Percentiles rank a stretch among this genome's conserved stretches.
phyloP scores from a whole-genome alignment of 2,329 filamentous ascomycete genomes.

The Fusarium decemcellulare region DNA sequence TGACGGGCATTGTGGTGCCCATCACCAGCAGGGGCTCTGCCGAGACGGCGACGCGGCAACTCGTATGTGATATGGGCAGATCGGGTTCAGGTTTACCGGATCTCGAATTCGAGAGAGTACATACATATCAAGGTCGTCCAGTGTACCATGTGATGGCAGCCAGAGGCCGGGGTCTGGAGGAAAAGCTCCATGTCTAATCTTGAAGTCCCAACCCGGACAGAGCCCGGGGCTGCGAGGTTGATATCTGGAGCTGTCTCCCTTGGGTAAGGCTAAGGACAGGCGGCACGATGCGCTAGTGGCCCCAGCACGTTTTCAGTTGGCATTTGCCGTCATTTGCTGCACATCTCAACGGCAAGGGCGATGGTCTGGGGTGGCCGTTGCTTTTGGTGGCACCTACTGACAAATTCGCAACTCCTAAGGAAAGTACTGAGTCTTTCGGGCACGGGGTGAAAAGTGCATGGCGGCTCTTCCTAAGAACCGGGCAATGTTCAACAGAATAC shows the following conservation, averaged over 20 bases:
- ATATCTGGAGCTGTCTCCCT: slow-evolving; percentile 1
- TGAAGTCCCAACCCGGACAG: background rate
- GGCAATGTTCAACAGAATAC: no score
- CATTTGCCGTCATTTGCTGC: slow-evolving; percentile 1
- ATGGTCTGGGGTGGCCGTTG: slow-evolving; percentile 6
- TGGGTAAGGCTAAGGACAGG: background rate
- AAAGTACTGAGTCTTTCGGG: no score
- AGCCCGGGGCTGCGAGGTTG: background rate
- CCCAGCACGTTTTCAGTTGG: background rate
- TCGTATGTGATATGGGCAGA: no score
- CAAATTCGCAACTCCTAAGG: background rate
- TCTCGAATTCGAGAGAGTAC: background rate
- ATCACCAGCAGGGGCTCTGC: background rate
- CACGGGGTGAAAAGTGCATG: no score
- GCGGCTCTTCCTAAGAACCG: no score
- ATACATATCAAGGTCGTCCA: background rate
- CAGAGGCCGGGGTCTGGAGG: background rate
- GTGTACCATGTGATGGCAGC: background rate
- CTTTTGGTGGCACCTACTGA: slow-evolving; percentile 10
- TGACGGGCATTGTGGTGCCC: no score
- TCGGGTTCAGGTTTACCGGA: background rate
- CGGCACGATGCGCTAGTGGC: background rate
- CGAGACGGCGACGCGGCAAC: background rate
- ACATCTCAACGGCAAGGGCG: slow-evolving; percentile 22
- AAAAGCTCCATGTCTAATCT: slow-evolving; percentile 1